Percentiles rank a stretch among this genome's conserved stretches.
phyloP scores from a whole-genome alignment of 2,329 filamentous ascomycete species.

The Thielaviopsis ethacetica region DNA sequence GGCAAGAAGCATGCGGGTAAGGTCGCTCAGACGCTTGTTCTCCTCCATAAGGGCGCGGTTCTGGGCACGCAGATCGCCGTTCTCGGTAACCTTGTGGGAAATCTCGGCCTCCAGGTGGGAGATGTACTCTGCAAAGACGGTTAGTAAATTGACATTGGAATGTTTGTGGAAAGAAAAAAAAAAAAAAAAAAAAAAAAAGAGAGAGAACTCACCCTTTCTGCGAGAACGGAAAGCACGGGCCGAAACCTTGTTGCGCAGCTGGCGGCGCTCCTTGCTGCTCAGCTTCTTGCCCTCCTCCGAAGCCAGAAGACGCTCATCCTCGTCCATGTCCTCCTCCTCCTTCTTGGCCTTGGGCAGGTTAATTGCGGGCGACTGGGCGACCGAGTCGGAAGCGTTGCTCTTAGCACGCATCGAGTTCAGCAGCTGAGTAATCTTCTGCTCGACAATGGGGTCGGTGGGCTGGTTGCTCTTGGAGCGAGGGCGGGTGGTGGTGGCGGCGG shows the following conservation, averaged over 20 bases:
- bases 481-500: conserved; percentile 17
- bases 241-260: conserved; percentile 97
- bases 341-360: conserved; percentile 66
- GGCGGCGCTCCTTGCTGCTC: conserved; percentile 91
- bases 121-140: conserved; percentile 63
- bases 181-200: neutral
- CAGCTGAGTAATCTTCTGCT: conserved; percentile 87
- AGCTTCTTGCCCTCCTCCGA: conserved; percentile 98
- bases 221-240: conserved; percentile 94
- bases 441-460: conserved; percentile 53
- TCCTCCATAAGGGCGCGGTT: conserved; percentile 73
- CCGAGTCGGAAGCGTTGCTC: conserved; percentile 29
- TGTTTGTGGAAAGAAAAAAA: neutral
- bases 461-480: conserved; percentile 33
- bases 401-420: conserved; percentile 84
- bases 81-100: conserved; percentile 67
- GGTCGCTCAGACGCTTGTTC: conserved; percentile 62
- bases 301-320: conserved; percentile 83
- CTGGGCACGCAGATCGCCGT: conserved; percentile 60
- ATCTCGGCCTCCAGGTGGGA: conserved; percentile 84
- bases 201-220: conserved; percentile 64
- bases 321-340: conserved; percentile 97
- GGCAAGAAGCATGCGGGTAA: conserved; percentile 66
- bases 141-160: conserved; percentile 28
- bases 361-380: conserved; percentile 22